Base-by-base conservation (phyloP, 2,329 filamentous ascomycete species). In the Macrophomina phaseolina region DNA sequence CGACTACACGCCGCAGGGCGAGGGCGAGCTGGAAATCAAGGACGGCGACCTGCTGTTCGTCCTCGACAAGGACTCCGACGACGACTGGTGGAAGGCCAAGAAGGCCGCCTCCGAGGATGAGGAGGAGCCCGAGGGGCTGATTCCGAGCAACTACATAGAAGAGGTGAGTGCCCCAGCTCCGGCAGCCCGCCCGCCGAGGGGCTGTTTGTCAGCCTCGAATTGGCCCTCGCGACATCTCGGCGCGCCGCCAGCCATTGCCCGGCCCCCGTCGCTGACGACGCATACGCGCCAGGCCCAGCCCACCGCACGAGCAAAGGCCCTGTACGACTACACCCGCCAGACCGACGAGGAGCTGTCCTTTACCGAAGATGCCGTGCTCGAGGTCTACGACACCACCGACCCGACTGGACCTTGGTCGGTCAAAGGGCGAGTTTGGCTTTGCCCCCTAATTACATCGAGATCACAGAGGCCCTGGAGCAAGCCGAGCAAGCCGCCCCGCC, bases 321-420 rank as follows among this genome's bases (percentile, higher is more conserved):
- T 98, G n/a, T 99, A 94, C 83, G 95, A 99, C 79, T 99, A 99
- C 79, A 92, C 92, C 61, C 89, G 94, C 73, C 95, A 99, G 81
- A 99, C 95, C 30, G 95, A 99, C 76, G 95, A 99, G 80, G 95
- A 99, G 80, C 85, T 99, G 9, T 98, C 94, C 30, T 98, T 99
- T 77, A 87, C 92, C 58, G 95, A 99, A 82, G 94, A 97, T 76
- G 89, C 91, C 48, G 81, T 88, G 52, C 85, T 99, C 58, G 84
- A 91, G 68, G 91, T 99, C 56, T 98, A 92, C 80, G 95, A 99
- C 79, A 90, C 86, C 9, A 91, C 93, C 5, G 95, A 99, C 78
- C 92, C 14, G 95, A 99, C 80, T 99, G 95, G 95, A 97, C 95
- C 69, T 83, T 99, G 60, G 94, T 97, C 36, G 94, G 94, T 18